phyloP scores from a whole-genome alignment of 352 stramenopile species.

The Phytophthora aleatoria region DNA sequence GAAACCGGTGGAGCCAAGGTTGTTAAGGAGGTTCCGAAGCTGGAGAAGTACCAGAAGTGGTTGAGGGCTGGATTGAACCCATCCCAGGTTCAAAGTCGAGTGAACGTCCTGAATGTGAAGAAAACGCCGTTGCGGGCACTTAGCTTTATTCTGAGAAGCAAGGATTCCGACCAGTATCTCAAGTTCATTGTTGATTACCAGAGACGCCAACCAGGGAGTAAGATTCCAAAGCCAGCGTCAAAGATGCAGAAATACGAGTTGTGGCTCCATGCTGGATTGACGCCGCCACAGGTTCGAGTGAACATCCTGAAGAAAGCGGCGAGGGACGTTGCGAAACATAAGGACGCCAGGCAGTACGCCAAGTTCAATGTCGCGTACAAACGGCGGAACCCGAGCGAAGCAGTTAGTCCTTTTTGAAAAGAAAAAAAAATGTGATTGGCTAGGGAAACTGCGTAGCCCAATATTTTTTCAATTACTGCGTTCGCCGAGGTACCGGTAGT shows the following conservation, averaged over 20 bases:
- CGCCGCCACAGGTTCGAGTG: background rate
- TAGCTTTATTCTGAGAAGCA: background rate
- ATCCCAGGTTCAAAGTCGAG: too few relatives aligned
- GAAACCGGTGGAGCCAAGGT: background rate
- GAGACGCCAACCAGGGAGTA: background rate
- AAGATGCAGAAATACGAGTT: background rate
- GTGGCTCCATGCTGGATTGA: background rate
- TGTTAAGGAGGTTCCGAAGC: background rate
- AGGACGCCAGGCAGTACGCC: too few relatives aligned
- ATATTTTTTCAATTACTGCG: too few relatives aligned
- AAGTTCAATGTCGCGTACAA: background rate
- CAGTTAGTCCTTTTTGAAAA: background rate
- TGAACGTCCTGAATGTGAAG: background rate
- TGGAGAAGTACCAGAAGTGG: slow-evolving; percentile 18
- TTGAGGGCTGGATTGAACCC: background rate
- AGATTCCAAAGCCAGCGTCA: background rate
- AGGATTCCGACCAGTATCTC: background rate
- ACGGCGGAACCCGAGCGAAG: background rate
- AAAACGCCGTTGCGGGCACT: background rate
- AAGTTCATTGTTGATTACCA: background rate
- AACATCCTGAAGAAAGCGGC: background rate
- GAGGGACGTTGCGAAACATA: too few relatives aligned
- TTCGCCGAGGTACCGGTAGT: too few relatives aligned
- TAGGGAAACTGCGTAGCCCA: background rate
- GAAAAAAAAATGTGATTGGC: background rate